Evolutionary conservation across 129 eudicot species (phyloP).

Genomic region (Flaveria robusta): DNA sequence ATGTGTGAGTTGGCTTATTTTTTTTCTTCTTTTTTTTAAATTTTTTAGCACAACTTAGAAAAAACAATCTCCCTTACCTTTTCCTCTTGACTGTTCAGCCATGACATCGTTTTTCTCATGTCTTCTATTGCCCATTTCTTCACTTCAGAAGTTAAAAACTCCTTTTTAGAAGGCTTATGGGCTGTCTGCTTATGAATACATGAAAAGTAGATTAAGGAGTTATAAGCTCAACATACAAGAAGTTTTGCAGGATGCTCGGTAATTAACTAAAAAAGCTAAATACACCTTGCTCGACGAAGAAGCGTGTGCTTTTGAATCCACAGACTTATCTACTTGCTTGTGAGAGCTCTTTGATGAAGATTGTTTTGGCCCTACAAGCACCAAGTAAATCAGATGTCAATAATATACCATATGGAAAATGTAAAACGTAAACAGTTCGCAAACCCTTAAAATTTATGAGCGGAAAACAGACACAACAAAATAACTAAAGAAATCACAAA

Average conservation of each 20-base stretch:
- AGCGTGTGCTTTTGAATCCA: constrained; percentile 39
- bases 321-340: constrained; percentile 49
- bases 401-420: constrained; percentile 4
- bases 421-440: background rate
- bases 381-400: constrained; percentile 18
- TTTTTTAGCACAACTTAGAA: background rate
- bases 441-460: background rate
- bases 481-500: background rate
- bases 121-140: constrained; percentile 93
- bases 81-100: constrained; percentile 91
- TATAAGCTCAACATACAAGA: too few relatives aligned
- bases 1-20: background rate
- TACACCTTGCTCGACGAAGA: constrained; percentile 57
- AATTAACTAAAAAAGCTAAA: background rate
- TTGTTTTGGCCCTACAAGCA: constrained; percentile 55
- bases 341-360: constrained; percentile 48
- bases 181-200: constrained; percentile 18
- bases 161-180: constrained; percentile 34
- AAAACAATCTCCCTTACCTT: constrained; percentile 49
- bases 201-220: too few relatives aligned
- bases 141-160: constrained; percentile 61
- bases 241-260: background rate
- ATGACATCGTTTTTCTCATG: constrained; percentile 64
- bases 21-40: background rate
- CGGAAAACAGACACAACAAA: background rate